Conservation (phyloP, 352 stramenopile genomes). For the Stephanocyclus meneghinianus region DNA sequence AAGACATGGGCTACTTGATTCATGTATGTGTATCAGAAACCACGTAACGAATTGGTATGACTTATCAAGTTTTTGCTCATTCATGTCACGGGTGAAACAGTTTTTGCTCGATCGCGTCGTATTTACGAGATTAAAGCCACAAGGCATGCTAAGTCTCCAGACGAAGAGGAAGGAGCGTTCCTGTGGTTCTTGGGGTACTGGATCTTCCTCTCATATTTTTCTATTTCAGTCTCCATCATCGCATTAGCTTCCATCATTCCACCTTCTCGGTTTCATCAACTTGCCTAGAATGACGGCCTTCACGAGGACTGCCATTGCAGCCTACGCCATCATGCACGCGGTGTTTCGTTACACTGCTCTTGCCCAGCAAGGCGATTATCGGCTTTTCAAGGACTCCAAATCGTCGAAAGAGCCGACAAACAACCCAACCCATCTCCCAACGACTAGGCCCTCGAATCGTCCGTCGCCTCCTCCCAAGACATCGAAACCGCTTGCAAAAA, state of each 20-base stretch:
- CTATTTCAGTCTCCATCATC: neutral
- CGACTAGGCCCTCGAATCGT: neutral
- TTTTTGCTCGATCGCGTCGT: neutral
- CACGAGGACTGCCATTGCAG: neutral
- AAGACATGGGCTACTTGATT: too few relatives aligned
- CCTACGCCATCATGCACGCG: neutral
- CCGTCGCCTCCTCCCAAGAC: too few relatives aligned
- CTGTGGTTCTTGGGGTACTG: neutral
- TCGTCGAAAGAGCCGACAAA: slow-evolving; percentile 3
- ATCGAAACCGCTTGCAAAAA: neutral
- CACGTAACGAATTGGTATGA: neutral
- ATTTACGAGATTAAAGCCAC: neutral
- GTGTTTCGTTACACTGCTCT: neutral
- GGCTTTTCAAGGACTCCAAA: neutral
- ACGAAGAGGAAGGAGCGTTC: neutral
- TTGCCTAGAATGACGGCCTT: neutral
- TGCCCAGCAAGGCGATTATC: neutral
- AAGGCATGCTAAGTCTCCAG: neutral
- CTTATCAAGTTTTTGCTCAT: neutral
- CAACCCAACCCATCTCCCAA: neutral
- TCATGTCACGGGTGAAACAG: neutral
- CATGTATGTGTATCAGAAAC: neutral
- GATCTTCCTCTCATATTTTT: neutral
- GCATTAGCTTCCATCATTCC: neutral
- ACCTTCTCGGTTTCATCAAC: neutral